Base-by-base conservation (phyloP, 768 basidiomycete species). In the Crassisporium funariophilum region DNA sequence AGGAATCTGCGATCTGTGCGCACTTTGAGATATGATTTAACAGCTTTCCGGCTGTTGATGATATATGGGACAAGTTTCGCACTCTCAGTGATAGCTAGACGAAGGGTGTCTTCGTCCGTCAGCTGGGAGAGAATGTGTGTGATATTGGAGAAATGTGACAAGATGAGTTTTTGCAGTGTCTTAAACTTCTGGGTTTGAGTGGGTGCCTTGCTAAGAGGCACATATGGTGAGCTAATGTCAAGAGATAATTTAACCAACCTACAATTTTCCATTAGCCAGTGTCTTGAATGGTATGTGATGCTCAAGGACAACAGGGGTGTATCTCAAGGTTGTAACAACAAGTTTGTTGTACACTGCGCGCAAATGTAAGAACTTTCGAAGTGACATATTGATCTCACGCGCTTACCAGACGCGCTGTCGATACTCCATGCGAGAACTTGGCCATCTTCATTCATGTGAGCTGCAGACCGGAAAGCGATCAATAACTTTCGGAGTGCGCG, bases 21-120 rank as follows among this genome's bases (percentile, higher is more conserved):
- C 50, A 88, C 92, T 74, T 97, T 98, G 38, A 97, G 73, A 66
- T 95, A 98, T 10, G 78, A 70, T 63, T 92, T 90, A 24, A 97
- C 77, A 20, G 88, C 79, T 65, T 91, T 97, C 29, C 92, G 79
- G 55, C 85, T 93, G 50, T 81, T 82, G 43, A 86, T 78, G 20
- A 97, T 76, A 65, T 95, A 98, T 0, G 97, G 95, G 4, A 98
- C 69, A 20, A 98, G 74, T 66, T 94, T 97, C 1, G 88, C 82
- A 48, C 86, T 92, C 67, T 98, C 95, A 2, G 76, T 73, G 44
- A 98, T 71, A 1, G 91, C 88, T 11, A 91, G 74, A 5, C 83
- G 76, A 22, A 87, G 67, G 54, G 77, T 73, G 19, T 86, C 80
- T 48, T 75, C 67, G 59, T 91, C 81, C 41, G 84, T 79, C 46